Evolutionary conservation across 257 asterid species (phyloP).

Genomic region (Eustoma russellianum): DNA sequence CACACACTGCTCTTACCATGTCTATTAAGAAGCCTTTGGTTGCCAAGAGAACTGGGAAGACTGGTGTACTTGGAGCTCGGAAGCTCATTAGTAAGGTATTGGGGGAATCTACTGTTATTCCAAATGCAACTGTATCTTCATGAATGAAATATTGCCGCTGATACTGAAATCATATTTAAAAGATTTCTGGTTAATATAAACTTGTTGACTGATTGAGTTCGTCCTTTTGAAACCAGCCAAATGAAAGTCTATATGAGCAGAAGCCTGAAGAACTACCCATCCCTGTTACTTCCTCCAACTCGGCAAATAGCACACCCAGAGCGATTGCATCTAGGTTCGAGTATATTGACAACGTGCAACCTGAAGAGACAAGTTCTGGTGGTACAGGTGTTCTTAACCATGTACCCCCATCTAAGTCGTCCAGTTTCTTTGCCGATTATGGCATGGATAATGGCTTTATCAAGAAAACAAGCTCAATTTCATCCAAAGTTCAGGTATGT

Average conservation of each 20-base stretch:
- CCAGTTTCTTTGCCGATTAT: slow-evolving; percentile 68
- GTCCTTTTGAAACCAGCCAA: slow-evolving; percentile 41
- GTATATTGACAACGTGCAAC: slow-evolving; percentile 58
- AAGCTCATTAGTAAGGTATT: slow-evolving; percentile 77
- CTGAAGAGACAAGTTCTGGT: slow-evolving; percentile 63
- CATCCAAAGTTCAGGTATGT: slow-evolving; percentile 71
- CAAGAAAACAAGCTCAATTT: slow-evolving; percentile 58
- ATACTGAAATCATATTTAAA: too few species aligned
- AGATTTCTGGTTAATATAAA: too few species aligned
- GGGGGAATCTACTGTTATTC: too few species aligned
- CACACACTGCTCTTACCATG: slow-evolving; percentile 38
- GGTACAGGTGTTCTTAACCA: slow-evolving; percentile 53
- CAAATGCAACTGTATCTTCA: too few species aligned
- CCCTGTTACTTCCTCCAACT: slow-evolving; percentile 45
- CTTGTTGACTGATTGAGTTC: background rate
- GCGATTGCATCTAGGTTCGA: slow-evolving; percentile 72
- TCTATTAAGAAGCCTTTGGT: slow-evolving; percentile 70
- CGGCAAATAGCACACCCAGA: slow-evolving; percentile 39
- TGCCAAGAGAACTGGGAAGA: slow-evolving; percentile 72
- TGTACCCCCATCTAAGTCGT: slow-evolving; percentile 61
- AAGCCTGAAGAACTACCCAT: slow-evolving; percentile 78
- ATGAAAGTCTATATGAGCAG: slow-evolving; percentile 92
- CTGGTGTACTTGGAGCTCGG: slow-evolving; percentile 93
- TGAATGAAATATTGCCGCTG: too few species aligned
- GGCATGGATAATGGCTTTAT: slow-evolving; percentile 84